phyloP scores from a whole-genome alignment of 768 basidiomycete species.

The Lactarius sanguifluus region DNA sequence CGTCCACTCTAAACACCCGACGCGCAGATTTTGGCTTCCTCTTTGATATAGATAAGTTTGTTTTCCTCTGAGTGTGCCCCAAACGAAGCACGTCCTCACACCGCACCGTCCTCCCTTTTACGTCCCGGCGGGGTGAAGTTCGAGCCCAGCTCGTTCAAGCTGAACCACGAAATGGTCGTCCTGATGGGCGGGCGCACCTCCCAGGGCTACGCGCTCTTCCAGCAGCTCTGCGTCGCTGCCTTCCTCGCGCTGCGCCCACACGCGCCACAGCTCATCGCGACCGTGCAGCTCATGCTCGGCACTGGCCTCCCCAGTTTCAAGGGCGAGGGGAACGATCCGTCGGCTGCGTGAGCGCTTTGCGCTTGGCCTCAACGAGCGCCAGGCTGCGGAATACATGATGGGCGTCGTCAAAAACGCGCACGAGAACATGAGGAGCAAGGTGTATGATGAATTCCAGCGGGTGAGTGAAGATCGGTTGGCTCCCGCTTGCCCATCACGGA shows the following conservation, averaged over 20 bases:
- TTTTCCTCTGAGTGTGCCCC: slow-evolving; percentile 16
- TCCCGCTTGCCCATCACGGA: background rate
- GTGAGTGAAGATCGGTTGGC: slow-evolving; percentile 43
- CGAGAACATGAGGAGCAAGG: slow-evolving; percentile 90
- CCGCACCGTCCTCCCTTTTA: background rate
- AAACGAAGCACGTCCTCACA: slow-evolving; percentile 6
- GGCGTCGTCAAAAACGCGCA: slow-evolving; percentile 86
- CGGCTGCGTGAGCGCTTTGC: slow-evolving; percentile 86
- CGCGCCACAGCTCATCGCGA: slow-evolving; percentile 84
- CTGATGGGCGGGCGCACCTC: slow-evolving; percentile 96
- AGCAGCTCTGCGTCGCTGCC: slow-evolving; percentile 90
- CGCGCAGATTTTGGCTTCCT: slow-evolving; percentile 91
- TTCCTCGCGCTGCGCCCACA: slow-evolving; percentile 97
- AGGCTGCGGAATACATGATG: slow-evolving; percentile 95
- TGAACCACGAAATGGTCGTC: slow-evolving; percentile 97
- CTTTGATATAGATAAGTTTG: slow-evolving; percentile 94
- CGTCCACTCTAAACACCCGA: background rate
- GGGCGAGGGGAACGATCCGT: slow-evolving; percentile 85
- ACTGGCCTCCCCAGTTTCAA: slow-evolving; percentile 97
- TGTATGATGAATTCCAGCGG: slow-evolving; percentile 95
- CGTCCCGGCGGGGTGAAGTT: slow-evolving; percentile 88
- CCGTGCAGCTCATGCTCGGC: slow-evolving; percentile 91
- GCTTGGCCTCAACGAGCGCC: slow-evolving; percentile 76
- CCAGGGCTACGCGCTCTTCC: slow-evolving; percentile 93
- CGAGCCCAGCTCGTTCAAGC: slow-evolving; percentile 96